Evolutionary conservation across 2,329 filamentous ascomycete species (phyloP).

Genomic region (Fusarium devonianum): DNA sequence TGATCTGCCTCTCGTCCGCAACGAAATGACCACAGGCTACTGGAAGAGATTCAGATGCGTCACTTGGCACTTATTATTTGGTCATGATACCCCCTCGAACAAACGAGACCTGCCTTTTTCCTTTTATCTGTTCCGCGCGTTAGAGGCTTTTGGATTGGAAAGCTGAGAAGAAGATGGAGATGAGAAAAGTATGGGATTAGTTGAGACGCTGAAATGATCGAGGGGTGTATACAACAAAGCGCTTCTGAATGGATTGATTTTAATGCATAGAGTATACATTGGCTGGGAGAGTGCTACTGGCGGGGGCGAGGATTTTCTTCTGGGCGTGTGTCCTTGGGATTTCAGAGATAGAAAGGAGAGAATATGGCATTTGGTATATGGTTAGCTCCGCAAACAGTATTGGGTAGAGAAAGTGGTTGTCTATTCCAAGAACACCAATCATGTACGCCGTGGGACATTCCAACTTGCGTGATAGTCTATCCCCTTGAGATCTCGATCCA

Average conservation of each 20-base stretch:
- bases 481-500: not conserved
- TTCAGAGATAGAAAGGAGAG: conserved; percentile 23
- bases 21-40: conserved; percentile 13
- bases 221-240: conserved; percentile 2
- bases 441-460: not conserved
- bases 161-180: conserved; percentile 25
- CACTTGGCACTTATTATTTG: conserved; percentile 25
- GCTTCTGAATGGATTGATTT: conserved; percentile 11
- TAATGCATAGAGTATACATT: conserved; percentile 18
- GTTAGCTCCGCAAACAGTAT: conserved; percentile 12
- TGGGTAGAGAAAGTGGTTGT: conserved; percentile 18
- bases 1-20: not conserved
- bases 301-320: conserved; percentile 22
- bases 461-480: not conserved
- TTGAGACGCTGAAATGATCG: conserved; percentile 12
- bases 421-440: conserved; percentile 17
- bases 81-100: conserved; percentile 37
- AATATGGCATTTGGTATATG: conserved; percentile 11
- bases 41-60: conserved; percentile 12
- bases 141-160: conserved; percentile 30
- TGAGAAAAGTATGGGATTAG: conserved; percentile 16
- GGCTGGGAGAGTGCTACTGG: conserved; percentile 1
- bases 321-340: conserved; percentile 12
- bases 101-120: conserved; percentile 23
- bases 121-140: conserved; percentile 25